phyloP scores from a whole-genome alignment of 129 eudicot species.

The Helianthus annuus region HanXRQr2.0-SUNRISE NC_035436.2:187464459-187464958 shows the following conservation, averaged over 20 bases:
- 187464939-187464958: too few relatives aligned
- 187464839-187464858: neutral
- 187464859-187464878: neutral
- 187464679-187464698: conserved; percentile 69
- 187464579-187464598: conserved; percentile 65
- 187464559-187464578: conserved; percentile 85
- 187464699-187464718: neutral
- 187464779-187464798: conserved; percentile 9
- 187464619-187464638: conserved; percentile 52
- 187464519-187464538: conserved; percentile 36
- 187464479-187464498: conserved; percentile 87
- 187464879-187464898: neutral
- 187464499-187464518: conserved; percentile 58
- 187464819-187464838: neutral
- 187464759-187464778: neutral
- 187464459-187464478: conserved; percentile 73
- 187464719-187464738: neutral
- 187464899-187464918: neutral
- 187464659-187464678: conserved; percentile 90
- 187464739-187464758: neutral
- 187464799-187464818: neutral
- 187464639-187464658: conserved; percentile 61
- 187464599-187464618: conserved; percentile 61
- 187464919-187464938: too few relatives aligned
- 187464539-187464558: conserved; percentile 73